Base-by-base conservation (phyloP, 257 asterid species). In the Solanum verrucosum region DNA sequence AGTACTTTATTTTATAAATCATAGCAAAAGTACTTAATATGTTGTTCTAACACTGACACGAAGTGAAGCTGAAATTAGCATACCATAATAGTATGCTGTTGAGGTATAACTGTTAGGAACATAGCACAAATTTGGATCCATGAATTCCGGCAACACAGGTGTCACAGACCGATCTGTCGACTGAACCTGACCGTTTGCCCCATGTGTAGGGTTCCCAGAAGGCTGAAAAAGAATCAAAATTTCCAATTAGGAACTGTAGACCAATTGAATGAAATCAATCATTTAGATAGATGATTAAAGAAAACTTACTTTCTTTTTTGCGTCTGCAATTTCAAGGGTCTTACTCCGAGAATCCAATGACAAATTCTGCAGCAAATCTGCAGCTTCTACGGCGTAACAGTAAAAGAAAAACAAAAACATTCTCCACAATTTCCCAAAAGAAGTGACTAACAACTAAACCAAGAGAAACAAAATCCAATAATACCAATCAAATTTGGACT, bases 351-450 rank as follows among this genome's bases (percentile, higher is more conserved):
- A 83, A 18, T 94, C 96, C 94, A 95, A 67, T 7, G 98, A 87
- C 37, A 95, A 82, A 49, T 92, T 94, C 90, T 95, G 97, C 94
- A 95, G 78, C 87, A 95, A 82, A 7, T 91, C 96, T 40, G 95
- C 88, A 86, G 96, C 91, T 83, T 95, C 98, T 95, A 56, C 67
- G 49, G 72, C 71, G 27, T 16, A 85, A 83, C 10, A 49, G 95
- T 93, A 68, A 93, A 93, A 93, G 95, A 92, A 91, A 21, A 20
- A 90, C 88, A 92, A 91, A 29, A 20, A 90, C 84, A 33, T 84
- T 35, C 84, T 60, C 29, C 65, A 87, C 25, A 68, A 7, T 71
- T 52, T 84, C 23, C 37, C 74, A 73, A 9, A 56, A 38, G 70
- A 44, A 49, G 46, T 33, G 46, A 40, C 12, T 37, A 63, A 40